Conservation (phyloP, 495 filamentous ascomycete genomes). For the Tuber borchii region DNA sequence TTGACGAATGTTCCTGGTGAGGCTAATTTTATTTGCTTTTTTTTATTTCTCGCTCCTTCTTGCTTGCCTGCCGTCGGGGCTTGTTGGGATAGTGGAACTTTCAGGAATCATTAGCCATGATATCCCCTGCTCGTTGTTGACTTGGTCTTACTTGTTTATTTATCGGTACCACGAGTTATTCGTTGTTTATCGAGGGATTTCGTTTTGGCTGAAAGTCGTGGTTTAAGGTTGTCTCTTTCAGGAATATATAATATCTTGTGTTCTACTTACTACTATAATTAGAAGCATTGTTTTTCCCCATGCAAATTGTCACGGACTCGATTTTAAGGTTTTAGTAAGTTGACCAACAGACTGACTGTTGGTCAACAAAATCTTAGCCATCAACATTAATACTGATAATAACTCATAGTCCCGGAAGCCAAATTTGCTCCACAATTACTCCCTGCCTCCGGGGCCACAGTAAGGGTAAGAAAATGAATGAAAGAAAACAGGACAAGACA, state of each 20-base stretch:
- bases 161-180: not conserved
- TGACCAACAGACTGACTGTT: too few relatives aligned
- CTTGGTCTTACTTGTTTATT: not conserved
- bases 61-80: not conserved
- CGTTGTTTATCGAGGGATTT: not conserved
- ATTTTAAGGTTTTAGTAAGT: not conserved
- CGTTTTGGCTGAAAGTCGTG: not conserved
- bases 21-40: not conserved
- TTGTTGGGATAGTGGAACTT: not conserved
- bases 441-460: not conserved
- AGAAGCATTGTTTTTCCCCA: not conserved
- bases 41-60: not conserved
- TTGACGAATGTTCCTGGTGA: not conserved
- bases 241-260: not conserved
- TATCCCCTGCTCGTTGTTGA: not conserved
- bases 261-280: not conserved
- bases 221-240: not conserved
- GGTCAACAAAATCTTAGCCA: too few relatives aligned
- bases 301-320: not conserved
- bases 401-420: too few relatives aligned
- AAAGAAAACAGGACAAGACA: not conserved
- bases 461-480: not conserved
- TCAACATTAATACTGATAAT: too few relatives aligned
- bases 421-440: not conserved
- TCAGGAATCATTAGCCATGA: not conserved